phyloP scores from a whole-genome alignment of 164 flowering plant species.

The Echeveria elegans region DNA sequence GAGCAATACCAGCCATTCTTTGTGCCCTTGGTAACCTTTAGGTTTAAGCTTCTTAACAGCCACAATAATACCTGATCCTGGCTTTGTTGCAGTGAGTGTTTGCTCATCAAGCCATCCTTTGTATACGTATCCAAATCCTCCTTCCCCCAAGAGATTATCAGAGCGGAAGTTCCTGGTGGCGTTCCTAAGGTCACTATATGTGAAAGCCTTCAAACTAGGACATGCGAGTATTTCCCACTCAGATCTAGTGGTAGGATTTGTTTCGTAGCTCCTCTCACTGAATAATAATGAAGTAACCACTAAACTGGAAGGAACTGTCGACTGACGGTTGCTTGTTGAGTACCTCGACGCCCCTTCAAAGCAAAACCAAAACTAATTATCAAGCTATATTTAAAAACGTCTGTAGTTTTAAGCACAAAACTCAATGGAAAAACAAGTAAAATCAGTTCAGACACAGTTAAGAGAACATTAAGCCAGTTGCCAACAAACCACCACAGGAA shows the following conservation, averaged over 20 bases:
- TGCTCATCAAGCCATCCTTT: conserved; percentile 90
- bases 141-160: conserved; percentile 80
- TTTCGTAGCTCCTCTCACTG: conserved; percentile 15
- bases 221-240: conserved; percentile 38
- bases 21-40: conserved; percentile 83
- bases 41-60: conserved; percentile 88
- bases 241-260: background rate
- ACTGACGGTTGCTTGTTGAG: background rate
- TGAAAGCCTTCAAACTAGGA: conserved; percentile 52
- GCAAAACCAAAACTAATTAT: no score
- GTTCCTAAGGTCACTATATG: conserved; percentile 57
- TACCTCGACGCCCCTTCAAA: background rate
- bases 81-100: conserved; percentile 49
- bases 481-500: background rate
- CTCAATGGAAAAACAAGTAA: background rate
- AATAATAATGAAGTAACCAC: background rate
- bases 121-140: conserved; percentile 83
- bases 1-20: conserved; percentile 48
- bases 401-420: background rate
- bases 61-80: conserved; percentile 69
- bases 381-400: background rate
- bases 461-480: no score
- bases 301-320: background rate
- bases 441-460: background rate
- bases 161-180: conserved; percentile 85